Base-by-base conservation (phyloP, 2,329 filamentous ascomycete species). In the Fusarium nelsonii region DNA sequence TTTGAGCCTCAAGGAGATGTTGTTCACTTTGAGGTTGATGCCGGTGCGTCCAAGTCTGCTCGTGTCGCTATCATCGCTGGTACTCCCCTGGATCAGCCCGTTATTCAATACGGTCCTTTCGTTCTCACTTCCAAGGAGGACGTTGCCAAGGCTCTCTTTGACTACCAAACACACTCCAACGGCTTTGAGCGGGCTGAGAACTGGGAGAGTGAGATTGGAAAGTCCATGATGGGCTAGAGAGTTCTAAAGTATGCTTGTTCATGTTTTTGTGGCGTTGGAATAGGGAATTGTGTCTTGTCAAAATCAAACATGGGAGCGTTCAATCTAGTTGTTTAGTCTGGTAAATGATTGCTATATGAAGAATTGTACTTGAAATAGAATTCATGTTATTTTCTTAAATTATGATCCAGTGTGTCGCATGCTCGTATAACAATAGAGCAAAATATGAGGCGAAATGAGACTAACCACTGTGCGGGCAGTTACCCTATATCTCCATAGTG, bases 171-270 rank as follows among this genome's bases (percentile, higher is more conserved):
- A 15, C 84, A 88, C 67, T 84, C 85, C 37, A 94, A 95, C 78
- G 92, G 92, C 6, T 96, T 96, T 72, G 93, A 96, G 82, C 84
- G 92, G 66, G 92, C 92, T 2, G 85, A 88, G 68, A 87, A 89
- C 32, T 97, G 94, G 93, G 81, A 90, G 79, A 94, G 91, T 76
- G 91, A 97, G 81, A 97, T 97, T 85, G 92, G 92, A 37, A 94
- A 93, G 85, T 84, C 84, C 15, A 93, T 93, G 90, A 79, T 76
- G 37, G 75, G 79, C 15, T 83, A 71, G 70, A 41, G 10, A 15
- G 4, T 6, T n/a, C 16, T 3, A 11, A n/a, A 8, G 14, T 16
- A 10, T 34, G 11, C 37, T 56, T 26, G 28, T 48, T 30, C 30
- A 41, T 44, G 39, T 23, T 36, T 8, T 33, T 10, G 6, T 37